These are phyloP conservation scores for Torrubiellomyces zombiae DNA, from an alignment of 2,329 filamentous ascomycete genomes.

Conservation along the genomic window DNA sequence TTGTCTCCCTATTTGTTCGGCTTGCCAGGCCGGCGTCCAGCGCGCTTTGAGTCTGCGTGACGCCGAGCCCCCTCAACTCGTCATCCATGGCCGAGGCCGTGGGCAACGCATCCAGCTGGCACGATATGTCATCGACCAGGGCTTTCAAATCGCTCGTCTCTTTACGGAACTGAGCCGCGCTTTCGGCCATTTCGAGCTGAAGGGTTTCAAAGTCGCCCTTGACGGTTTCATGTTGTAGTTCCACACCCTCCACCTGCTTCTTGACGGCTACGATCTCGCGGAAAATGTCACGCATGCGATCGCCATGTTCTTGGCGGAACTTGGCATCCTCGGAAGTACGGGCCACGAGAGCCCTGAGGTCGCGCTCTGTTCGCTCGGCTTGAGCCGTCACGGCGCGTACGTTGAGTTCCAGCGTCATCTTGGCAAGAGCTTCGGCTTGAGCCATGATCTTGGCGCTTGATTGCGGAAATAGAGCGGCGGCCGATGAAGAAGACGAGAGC, in stretches of 20 bases:
- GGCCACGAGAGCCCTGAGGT: slow-evolving; percentile 11
- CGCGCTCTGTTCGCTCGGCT: slow-evolving; percentile 13
- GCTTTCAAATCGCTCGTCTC: slow-evolving; percentile 11
- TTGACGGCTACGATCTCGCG: slow-evolving; percentile 16
- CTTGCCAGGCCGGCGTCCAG: no score
- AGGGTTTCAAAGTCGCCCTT: slow-evolving; percentile 7
- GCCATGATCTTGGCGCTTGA: slow-evolving; percentile 6
- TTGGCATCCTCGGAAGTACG: slow-evolving; percentile 11
- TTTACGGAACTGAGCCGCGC: slow-evolving; percentile 6
- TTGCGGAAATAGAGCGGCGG: not conserved
- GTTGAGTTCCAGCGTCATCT: slow-evolving; percentile 20
- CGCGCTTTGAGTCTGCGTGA: no score
- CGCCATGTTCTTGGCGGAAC: slow-evolving; percentile 14
- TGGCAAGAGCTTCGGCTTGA: slow-evolving; percentile 17
- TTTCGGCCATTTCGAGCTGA: slow-evolving; percentile 7
- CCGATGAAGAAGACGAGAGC: slow-evolving; percentile 1
- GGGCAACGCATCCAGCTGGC: slow-evolving; percentile 9
- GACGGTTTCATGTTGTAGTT: slow-evolving; percentile 3
- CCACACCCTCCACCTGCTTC: slow-evolving; percentile 8
- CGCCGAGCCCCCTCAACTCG: slow-evolving; percentile 1
- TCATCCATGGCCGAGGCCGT: slow-evolving; percentile 8
- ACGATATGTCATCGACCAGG: slow-evolving; percentile 8
- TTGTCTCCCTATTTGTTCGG: no score
- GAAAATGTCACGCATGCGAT: slow-evolving; percentile 13
- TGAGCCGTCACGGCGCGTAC: slow-evolving; percentile 13